Percentiles rank a stretch among this genome's conserved stretches.
Evolutionary conservation across 129 eudicot genomes (phyloP).

Genomic region (Pittosporum tobira): DNA sequence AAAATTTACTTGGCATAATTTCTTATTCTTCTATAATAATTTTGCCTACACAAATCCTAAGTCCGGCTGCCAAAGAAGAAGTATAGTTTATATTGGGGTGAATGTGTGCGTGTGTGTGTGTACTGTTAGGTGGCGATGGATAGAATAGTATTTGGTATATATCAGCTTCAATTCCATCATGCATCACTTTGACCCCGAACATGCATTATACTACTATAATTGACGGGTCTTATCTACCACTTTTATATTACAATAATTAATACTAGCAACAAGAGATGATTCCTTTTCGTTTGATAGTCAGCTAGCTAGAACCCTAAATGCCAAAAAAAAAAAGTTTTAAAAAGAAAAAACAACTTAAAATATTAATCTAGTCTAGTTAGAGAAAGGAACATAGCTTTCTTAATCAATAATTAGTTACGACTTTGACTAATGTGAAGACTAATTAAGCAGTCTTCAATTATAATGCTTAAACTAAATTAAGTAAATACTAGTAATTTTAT

Average conservation of each 20-base stretch:
- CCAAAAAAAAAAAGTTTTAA: too few species aligned
- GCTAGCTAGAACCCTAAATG: conserved; percentile 14
- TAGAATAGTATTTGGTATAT: neutral
- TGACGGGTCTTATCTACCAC: neutral
- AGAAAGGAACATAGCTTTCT: conserved; percentile 2
- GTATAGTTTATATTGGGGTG: neutral
- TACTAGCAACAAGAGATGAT: conserved; percentile 9
- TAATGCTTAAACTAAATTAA: neutral
- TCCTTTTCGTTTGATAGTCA: conserved; percentile 2
- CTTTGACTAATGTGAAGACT: conserved; percentile 9
- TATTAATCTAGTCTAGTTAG: neutral
- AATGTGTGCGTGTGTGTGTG: too few species aligned
- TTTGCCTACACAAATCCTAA: too few species aligned
- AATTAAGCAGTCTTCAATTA: too few species aligned
- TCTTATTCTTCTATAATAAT: too few species aligned
- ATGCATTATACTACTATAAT: conserved; percentile 1
- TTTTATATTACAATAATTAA: neutral
- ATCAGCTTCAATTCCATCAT: neutral
- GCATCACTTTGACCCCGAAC: neutral
- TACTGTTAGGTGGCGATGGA: neutral
- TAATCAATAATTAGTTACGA: conserved; percentile 1
- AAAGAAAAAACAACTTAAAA: too few species aligned
- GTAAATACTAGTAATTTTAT: neutral
- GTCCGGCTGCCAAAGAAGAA: too few species aligned
- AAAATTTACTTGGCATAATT: too few species aligned